Evolutionary conservation across 2,329 filamentous ascomycete species (phyloP), one percentile per base, ranked within the genome.

Genomic region (Colletotrichum shisoi): DNA sequence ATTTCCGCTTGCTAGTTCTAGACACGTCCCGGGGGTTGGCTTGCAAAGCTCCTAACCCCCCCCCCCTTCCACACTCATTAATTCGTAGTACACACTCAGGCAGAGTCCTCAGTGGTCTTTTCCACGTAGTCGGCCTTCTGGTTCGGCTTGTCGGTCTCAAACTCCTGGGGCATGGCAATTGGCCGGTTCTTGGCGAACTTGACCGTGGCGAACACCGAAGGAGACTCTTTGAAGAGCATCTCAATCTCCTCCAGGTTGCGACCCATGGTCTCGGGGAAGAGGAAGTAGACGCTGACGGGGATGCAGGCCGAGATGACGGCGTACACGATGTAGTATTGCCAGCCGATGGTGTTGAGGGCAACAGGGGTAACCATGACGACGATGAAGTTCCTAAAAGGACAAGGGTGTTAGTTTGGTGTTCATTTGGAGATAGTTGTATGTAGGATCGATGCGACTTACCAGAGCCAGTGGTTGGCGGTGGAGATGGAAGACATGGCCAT

Each of bases 401-500:
- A 31, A 31, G 7, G 27, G 7, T 8, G 61, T 68, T 57, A 68
- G 65, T 56, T 56, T 19, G n/a, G 27, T 19, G n/a, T 3, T 13
- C 15, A 4, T 21, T 21, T 45, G 17, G 17, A 39, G 8, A 4
- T 31, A 31, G 1, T 31, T 3, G 3, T 3, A 24, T 24, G 24
- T 17, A 19, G 34, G 31, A 24, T 21, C 12, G 4, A 27, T 49
- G 17, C 1, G 27, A 65, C 65, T 56, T 65, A 68, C 65, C 80
- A 83, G 24, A 84, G 77, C 83, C 83, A 84, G 70, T 83, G 81
- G 70, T 82, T 84, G 0, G 82, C 84, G 0, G 85, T 87, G 0
- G 82, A 84, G 46, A 88, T 83, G 40, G 82, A 82, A 2, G 83
- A 82, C 80, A 88, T 86, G 21, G 83, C 80, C 67, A 84, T 82